A percentile compares a stretch with the other conserved stretches of the same genome.
These are phyloP conservation scores for Monosporascus sp. DNA, from an alignment of 2,329 filamentous ascomycete species.

Conservation along the genomic window DNA sequence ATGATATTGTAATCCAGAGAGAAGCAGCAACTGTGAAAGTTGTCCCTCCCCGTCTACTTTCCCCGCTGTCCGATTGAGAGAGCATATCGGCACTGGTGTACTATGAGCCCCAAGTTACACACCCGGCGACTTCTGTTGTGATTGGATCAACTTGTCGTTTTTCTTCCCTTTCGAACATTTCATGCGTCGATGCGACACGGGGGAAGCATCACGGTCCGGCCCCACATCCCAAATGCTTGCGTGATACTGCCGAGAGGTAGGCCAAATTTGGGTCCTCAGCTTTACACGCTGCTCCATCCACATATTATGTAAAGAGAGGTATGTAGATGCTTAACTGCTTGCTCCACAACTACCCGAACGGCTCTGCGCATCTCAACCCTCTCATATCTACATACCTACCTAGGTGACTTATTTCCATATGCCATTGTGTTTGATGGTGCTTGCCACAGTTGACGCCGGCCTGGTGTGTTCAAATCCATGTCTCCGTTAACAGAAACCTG, in stretches of 20 bases:
- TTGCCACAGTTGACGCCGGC: neutral
- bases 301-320: constrained; percentile 5
- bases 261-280: neutral
- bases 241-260: neutral
- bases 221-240: neutral
- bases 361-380: no score
- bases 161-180: neutral
- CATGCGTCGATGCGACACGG: neutral
- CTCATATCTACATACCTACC: neutral
- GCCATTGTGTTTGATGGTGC: neutral
- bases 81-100: no score
- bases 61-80: neutral
- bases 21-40: neutral
- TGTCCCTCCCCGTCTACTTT: neutral
- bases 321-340: no score
- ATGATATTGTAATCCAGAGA: neutral
- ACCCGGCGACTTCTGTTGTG: constrained; percentile 3
- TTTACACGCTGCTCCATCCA: constrained; percentile 12
- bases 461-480: neutral
- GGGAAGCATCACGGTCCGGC: neutral
- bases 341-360: no score
- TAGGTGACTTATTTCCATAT: neutral
- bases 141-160: no score
- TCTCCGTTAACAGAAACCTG: no score
- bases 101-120: no score